phyloP scores from a whole-genome alignment of 164 flowering plant genomes.

The Litsea cubeba region DNA sequence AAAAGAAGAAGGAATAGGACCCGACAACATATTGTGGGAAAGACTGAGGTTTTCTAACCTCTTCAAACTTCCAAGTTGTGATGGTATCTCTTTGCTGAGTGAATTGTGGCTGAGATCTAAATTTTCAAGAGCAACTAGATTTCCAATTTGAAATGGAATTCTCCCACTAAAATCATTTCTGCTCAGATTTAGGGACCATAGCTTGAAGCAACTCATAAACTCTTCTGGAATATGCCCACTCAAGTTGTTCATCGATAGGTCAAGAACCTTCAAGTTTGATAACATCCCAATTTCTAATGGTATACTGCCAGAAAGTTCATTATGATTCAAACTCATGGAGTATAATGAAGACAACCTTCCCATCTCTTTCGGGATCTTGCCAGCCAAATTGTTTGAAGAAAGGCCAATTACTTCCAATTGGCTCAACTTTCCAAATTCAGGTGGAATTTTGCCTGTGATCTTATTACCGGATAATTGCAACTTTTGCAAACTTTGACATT shows the following conservation, averaged over 20 bases:
- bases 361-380: conserved; percentile 40
- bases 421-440: conserved; percentile 27
- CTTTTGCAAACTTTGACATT: not conserved
- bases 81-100: conserved; percentile 46
- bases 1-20: conserved; percentile 34
- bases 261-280: conserved; percentile 17
- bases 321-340: conserved; percentile 30
- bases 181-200: conserved; percentile 32
- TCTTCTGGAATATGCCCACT: conserved; percentile 22
- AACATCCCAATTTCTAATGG: conserved; percentile 24
- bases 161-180: conserved; percentile 35
- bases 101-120: conserved; percentile 57
- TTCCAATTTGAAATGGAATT: conserved; percentile 41
- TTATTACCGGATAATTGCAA: conserved; percentile 19
- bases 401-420: conserved; percentile 20
- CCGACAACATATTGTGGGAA: conserved; percentile 48
- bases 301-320: conserved; percentile 29
- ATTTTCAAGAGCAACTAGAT: conserved; percentile 24
- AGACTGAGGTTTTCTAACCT: conserved; percentile 41
- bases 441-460: conserved; percentile 32
- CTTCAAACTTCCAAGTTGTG: conserved; percentile 28
- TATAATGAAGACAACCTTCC: conserved; percentile 14
- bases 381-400: conserved; percentile 32
- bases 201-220: conserved; percentile 19
- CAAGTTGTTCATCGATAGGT: conserved; percentile 28